phyloP scores from a whole-genome alignment of 2,329 filamentous ascomycete species.

The Ceratocystis albifundus region DNA sequence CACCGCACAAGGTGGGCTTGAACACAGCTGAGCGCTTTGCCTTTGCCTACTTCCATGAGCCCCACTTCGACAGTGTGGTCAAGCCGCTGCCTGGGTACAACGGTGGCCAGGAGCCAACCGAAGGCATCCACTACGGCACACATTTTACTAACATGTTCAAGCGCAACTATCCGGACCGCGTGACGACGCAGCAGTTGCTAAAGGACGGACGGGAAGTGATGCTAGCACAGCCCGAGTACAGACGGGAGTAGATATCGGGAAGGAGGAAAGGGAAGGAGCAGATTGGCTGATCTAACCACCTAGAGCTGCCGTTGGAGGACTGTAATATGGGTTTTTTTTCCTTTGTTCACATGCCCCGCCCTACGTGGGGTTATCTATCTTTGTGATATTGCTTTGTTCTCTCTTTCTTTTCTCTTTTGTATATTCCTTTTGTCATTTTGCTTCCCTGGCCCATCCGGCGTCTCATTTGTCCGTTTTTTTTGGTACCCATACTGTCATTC shows the following conservation, averaged over 20 bases:
- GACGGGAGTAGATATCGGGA: conserved; percentile 23
- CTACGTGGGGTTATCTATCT: neutral
- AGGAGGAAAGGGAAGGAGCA: neutral
- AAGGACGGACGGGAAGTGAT: conserved; percentile 29
- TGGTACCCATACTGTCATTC: neutral
- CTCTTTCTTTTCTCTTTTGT: neutral
- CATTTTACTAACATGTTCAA: conserved; percentile 43
- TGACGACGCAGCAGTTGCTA: conserved; percentile 34
- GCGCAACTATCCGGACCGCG: conserved; percentile 38
- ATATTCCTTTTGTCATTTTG: conserved; percentile 1
- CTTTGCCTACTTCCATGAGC: conserved; percentile 43
- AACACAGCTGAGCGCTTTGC: conserved; percentile 39
- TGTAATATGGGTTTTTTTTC: neutral
- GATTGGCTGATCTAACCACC: neutral
- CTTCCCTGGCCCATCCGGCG: neutral
- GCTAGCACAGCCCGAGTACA: conserved; percentile 27
- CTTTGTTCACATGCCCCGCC: neutral
- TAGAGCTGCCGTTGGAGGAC: no score
- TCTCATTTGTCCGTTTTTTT: conserved; percentile 14
- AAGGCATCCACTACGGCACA: conserved; percentile 41
- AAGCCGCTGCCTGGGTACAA: conserved; percentile 35
- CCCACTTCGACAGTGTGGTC: conserved; percentile 37
- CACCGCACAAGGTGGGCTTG: conserved; percentile 41
- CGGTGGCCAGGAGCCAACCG: conserved; percentile 27
- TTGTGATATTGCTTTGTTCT: neutral